These are phyloP conservation scores for Xylaria sp. DNA, from an alignment of 2,329 filamentous ascomycete genomes.

Conservation along the genomic window DNA sequence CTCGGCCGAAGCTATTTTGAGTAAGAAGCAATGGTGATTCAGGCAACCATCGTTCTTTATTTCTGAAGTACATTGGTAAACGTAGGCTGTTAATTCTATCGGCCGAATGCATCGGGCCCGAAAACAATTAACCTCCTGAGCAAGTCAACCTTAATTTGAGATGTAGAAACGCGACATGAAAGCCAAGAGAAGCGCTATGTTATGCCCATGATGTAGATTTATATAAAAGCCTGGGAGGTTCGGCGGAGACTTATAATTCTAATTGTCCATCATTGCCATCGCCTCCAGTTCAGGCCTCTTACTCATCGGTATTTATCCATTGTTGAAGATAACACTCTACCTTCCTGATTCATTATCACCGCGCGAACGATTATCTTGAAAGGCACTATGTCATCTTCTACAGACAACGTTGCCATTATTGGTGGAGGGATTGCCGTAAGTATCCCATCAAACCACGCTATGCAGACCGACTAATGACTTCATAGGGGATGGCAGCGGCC, in stretches of 20 bases:
- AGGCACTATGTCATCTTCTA: conserved; percentile 7
- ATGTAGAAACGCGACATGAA: neutral
- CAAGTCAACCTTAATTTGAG: neutral
- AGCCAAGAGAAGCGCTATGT: neutral
- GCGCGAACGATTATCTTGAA: neutral
- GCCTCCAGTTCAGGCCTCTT: neutral
- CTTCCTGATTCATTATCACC: neutral
- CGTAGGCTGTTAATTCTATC: neutral
- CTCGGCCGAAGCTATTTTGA: neutral
- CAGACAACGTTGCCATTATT: conserved; percentile 34
- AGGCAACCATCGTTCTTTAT: neutral
- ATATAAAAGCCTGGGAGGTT: neutral
- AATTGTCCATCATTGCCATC: neutral
- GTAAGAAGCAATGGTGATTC: neutral
- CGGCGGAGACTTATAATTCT: neutral
- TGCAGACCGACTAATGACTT: neutral
- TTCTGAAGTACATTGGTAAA: neutral
- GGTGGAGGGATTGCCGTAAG: conserved; percentile 35
- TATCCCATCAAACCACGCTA: neutral
- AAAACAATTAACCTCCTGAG: neutral
- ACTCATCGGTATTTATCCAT: neutral
- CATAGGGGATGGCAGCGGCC: conserved; percentile 61
- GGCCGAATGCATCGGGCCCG: conserved; percentile 3
- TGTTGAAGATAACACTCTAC: neutral
- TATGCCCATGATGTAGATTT: neutral